Conservation (phyloP, 2,329 filamentous ascomycete species). For the Paracoccidioides lutzii region DNA sequence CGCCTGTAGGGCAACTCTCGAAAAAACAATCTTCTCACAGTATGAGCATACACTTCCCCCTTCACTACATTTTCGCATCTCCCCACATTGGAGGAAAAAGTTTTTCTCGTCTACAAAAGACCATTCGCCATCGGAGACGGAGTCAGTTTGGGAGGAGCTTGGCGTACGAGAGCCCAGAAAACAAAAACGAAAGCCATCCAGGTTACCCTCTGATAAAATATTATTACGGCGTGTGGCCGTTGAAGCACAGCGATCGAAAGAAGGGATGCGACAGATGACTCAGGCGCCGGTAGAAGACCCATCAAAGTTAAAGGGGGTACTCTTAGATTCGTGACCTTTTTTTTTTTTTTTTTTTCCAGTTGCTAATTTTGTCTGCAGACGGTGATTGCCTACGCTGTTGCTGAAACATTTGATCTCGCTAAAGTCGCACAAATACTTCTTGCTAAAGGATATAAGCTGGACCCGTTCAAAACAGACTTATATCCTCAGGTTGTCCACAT, state of each 20-base stretch:
- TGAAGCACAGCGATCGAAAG: conserved; percentile 57
- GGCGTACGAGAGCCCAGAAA: conserved; percentile 16
- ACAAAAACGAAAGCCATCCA: conserved; percentile 37
- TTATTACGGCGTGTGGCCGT: conserved; percentile 75
- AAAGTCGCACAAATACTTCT: conserved; percentile 45
- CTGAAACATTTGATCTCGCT: conserved; percentile 52
- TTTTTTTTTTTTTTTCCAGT: neutral
- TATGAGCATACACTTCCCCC: neutral
- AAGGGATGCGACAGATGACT: conserved; percentile 39
- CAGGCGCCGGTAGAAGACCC: conserved; percentile 24
- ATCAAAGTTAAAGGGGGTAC: conserved; percentile 25
- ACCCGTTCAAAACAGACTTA: conserved; percentile 48
- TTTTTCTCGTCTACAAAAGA: conserved; percentile 56
- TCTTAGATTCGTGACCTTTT: neutral
- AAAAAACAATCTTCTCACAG: neutral
- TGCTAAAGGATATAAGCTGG: conserved; percentile 47
- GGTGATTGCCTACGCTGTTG: conserved; percentile 53
- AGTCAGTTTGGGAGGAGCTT: conserved; percentile 9
- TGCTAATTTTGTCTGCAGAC: conserved; percentile 21
- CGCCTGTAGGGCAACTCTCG: conserved; percentile 17
- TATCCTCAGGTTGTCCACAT: conserved; percentile 55
- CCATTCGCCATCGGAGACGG: conserved; percentile 32
- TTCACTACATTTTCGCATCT: neutral
- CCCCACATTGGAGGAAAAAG: neutral
- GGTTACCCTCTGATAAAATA: conserved; percentile 48